Evolutionary conservation across 768 basidiomycete species (phyloP), one percentile per base, ranked within the genome.

Genomic region (Tylopilus sp.): DNA sequence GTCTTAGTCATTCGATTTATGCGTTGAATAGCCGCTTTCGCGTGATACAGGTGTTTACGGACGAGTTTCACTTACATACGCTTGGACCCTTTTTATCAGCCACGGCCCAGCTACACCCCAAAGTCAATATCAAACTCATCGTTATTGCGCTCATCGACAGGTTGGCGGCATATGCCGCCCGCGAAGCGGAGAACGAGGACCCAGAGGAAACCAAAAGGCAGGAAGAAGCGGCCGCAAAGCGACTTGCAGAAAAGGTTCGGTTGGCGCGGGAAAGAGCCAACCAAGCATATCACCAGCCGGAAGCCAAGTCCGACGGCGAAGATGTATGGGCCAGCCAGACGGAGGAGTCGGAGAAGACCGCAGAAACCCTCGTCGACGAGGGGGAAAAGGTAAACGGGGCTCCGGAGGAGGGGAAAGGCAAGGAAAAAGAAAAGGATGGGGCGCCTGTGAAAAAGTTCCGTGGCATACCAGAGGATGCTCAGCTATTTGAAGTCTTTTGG

Each of bases 401-500:
- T 26, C 33, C 54, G 3, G 64, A 58, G 9, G 62, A 65, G 15
- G 65, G 66, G 25, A 66, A 66, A 15, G 71, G 68, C 17, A 83
- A 83, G 63, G 83, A 79, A 35, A 86, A 86, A 60, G 82, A 78
- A 36, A 85, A 78, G 67, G 88, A 82, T 42, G 74, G 67, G 0
- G 53, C 69, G 53, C 71, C 77, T 39, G 79, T 83, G 31, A 82
- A 78, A 62, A 97, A 95, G 70, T 98, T 97, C 75, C 76, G 97
- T 67, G 97, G 97, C 18, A 85, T 98, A 39, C 97, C 97, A 8
- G 90, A 94, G 66, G 80, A 98, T 57, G 97, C 97, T 21, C 91
- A 88, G 64, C 71, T 99, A 46, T 99, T 99, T 56, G 97, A 99
- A 66, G 94, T 98, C 11, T 99, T 98, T 68, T 99, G 97, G 95